Conservation (phyloP, 2,329 filamentous ascomycete genomes). For the Aspergillus oerlinghausenensis region DNA sequence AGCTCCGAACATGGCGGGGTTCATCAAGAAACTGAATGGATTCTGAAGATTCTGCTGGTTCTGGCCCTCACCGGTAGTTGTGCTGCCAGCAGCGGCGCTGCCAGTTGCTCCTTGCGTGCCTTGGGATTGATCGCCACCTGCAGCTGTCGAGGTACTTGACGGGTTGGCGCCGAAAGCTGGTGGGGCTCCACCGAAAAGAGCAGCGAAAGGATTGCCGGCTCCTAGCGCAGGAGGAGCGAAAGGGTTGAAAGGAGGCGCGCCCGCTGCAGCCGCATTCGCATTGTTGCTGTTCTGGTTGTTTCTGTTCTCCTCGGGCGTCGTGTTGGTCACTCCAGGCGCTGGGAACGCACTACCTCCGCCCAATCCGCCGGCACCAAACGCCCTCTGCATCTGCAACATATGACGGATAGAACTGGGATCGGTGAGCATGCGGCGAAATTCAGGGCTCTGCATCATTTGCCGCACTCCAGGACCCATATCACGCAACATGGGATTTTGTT, state of each 20-base stretch:
- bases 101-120: slow-evolving; percentile 28
- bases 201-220: slow-evolving; percentile 57
- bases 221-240: slow-evolving; percentile 22
- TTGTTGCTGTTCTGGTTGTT: slow-evolving; percentile 33
- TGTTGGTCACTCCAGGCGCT: slow-evolving; percentile 87
- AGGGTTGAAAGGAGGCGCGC: slow-evolving; percentile 27
- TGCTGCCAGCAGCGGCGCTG: slow-evolving; percentile 23
- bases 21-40: slow-evolving; percentile 65
- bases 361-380: slow-evolving; percentile 51
- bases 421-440: slow-evolving; percentile 88
- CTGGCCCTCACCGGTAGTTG: slow-evolving; percentile 27
- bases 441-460: slow-evolving; percentile 80
- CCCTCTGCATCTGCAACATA: slow-evolving; percentile 75
- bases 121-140: slow-evolving; percentile 26
- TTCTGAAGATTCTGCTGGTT: slow-evolving; percentile 49
- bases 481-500: slow-evolving; percentile 78
- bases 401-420: slow-evolving; percentile 80
- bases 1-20: slow-evolving; percentile 37
- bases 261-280: slow-evolving; percentile 36
- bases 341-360: slow-evolving; percentile 63
- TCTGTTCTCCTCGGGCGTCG: slow-evolving; percentile 57
- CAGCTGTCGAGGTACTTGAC: slow-evolving; percentile 27
- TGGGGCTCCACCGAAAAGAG: slow-evolving; percentile 48
- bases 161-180: slow-evolving; percentile 22
- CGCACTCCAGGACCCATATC: slow-evolving; percentile 68